Conservation (phyloP, 306 rosid species). For the Vigna hirtella region DNA sequence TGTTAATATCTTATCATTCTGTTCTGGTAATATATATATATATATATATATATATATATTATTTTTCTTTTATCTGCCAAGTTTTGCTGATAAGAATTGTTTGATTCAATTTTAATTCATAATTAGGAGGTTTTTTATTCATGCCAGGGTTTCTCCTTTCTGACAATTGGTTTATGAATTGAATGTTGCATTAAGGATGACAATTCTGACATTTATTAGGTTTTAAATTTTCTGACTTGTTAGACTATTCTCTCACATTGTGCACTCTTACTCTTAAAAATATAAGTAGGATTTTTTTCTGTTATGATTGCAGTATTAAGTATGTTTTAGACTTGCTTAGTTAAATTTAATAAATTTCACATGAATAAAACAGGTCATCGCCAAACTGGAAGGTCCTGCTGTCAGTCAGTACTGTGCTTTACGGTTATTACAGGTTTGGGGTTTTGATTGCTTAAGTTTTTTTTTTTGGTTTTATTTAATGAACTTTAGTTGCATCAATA, state of each 20-base stretch:
- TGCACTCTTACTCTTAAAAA: constrained; percentile 8
- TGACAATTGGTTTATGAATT: not conserved
- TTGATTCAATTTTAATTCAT: not conserved
- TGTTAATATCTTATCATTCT: constrained; percentile 12
- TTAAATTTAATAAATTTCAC: constrained; percentile 21
- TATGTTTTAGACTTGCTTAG: constrained; percentile 24
- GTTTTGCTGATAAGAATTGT: too few relatives aligned
- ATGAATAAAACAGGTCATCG: constrained; percentile 79
- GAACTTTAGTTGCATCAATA: constrained; percentile 31
- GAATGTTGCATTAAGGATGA: not conserved
- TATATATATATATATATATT: too few relatives aligned
- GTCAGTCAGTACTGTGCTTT: constrained; percentile 96
- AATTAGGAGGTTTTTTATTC: constrained; percentile 16
- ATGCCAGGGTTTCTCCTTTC: constrained; percentile 8
- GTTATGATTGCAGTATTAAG: constrained; percentile 10
- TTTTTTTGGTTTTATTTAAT: not conserved
- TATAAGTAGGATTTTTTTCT: not conserved
- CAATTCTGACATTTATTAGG: not conserved
- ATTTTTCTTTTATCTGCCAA: too few relatives aligned
- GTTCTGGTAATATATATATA: not conserved
- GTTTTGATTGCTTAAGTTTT: constrained; percentile 17
- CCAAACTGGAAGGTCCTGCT: constrained; percentile 98
- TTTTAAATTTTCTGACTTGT: constrained; percentile 8
- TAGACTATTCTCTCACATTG: not conserved
- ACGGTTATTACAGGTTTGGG: constrained; percentile 80